Evolutionary conservation across 2,329 filamentous ascomycete species (phyloP).

Genomic region (Exophiala mesophila): DNA sequence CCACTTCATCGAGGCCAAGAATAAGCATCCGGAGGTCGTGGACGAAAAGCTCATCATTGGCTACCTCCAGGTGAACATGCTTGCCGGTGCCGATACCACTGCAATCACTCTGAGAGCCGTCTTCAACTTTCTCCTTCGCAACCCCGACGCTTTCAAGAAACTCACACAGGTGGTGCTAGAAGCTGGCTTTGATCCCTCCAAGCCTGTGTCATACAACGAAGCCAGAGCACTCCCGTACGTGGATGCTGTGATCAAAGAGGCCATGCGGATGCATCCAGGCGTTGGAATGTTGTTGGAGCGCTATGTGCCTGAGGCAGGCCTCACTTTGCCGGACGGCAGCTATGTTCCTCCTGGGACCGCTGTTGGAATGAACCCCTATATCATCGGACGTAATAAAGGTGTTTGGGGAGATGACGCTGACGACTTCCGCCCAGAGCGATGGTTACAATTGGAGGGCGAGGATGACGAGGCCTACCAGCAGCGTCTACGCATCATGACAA

Average conservation of each 20-base stretch:
- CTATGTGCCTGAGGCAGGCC: constrained; percentile 17
- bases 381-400: constrained; percentile 40
- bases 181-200: too few species aligned
- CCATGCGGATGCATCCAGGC: constrained; percentile 18
- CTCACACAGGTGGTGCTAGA: constrained; percentile 21
- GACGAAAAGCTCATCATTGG: not conserved
- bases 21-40: not conserved
- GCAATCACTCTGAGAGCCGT: constrained; percentile 31
- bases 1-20: not conserved
- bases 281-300: constrained; percentile 25
- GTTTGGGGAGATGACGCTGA: constrained; percentile 42
- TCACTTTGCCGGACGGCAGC: too few species aligned
- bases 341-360: too few species aligned
- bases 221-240: too few species aligned
- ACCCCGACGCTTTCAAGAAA: constrained; percentile 24
- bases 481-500: constrained; percentile 36
- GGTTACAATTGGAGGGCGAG: constrained; percentile 36
- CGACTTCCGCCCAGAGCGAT: constrained; percentile 42
- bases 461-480: constrained; percentile 28
- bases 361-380: constrained; percentile 43
- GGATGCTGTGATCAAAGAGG: constrained; percentile 33
- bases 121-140: constrained; percentile 31
- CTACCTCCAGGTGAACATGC: constrained; percentile 9
- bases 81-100: constrained; percentile 36
- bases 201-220: too few species aligned